Evolutionary conservation across 495 filamentous ascomycete species (phyloP), one percentile per base, ranked within the genome.

Genomic region (Friedmanniomyces simplex): DNA sequence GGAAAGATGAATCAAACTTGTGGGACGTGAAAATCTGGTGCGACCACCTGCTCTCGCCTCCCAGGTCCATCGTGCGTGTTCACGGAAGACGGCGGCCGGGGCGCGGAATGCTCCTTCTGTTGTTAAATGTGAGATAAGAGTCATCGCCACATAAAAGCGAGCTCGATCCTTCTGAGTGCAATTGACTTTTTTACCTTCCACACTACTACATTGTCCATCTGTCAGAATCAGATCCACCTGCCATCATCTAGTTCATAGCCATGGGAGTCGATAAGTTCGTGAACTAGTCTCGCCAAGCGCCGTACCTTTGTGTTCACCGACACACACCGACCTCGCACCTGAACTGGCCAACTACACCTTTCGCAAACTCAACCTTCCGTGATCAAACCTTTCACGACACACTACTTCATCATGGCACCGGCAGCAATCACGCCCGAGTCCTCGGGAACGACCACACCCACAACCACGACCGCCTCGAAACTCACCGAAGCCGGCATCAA

Each of bases 401-500:
- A n/a, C n/a, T n/a, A n/a, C 28, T 32, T 12, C 48, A 30, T 41
- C 12, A 63, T 63, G 60, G 60, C 60, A 48, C 60, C 60, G 4
- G 52, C 45, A 34, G 32, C 49, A 7, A 50, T 63, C 34, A 56
- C 61, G 1, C 57, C 61, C 14, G 61, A 63, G 48, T 52, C 56
- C 1, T 63, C 61, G 3, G 57, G 61, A 42, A 60, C 61, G 8
- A 52, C 48, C 10, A 63, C 61, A 10, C 61, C 55, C 18, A 57
- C 63, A 0, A 57, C 57, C 1, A 48, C 56, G 11, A 59, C 62
- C 21, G 55, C 59, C 25, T 62, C 67, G 3, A 25, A 52, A 12
- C 63, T 72, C 46, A 70, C 68, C 30, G 37, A 58, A 39, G 56
- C 65, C n/a, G 69, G 69, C 63, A 69, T 72, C 62, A 62, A 66